Base-by-base conservation (phyloP, 2,329 filamentous ascomycete genomes). In the Periconia sp. region DNA sequence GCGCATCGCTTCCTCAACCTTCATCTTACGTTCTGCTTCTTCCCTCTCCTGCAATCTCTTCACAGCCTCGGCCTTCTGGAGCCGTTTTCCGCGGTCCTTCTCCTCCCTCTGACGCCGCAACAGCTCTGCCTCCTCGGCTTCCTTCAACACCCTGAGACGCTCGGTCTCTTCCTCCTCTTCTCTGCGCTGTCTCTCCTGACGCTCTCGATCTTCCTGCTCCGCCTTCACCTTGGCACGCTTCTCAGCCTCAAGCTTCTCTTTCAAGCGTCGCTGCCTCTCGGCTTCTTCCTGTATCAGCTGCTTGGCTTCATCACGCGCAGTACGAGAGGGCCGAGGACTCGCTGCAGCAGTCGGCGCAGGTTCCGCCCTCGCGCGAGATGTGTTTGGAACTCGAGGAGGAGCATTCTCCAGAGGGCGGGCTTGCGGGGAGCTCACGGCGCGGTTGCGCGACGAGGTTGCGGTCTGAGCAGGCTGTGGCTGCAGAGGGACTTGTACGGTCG, bases 301-400 rank as follows among this genome's bases (percentile, higher is more conserved):
- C 28, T 61, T 58, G 16, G 67, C 67, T 39, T 66, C 59, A 11
- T 69, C 65, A 56, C 21, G 61, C 52, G n/a, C 42, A 29, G 34
- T 63, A 43, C 24, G 48, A 47, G 61, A 43, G 56, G 30, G 53
- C n/a, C 38, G 26, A 3, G 4, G 42, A 2, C 46, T 50, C 13
- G 43, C 37, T 12, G 48, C 47, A 25, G 43, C 49, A 6, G 56
- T 50, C 18, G 56, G 54, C 3, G 57, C 44, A 8, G 50, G 42
- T 6, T 62, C 57, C 13, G 52, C 41, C 25, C 56, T 47, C 29
- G 55, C 25, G 19, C 47, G 57, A 9, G 62, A 56, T 10, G 58
- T 59, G 17, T 59, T 57, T 13, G 65, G 63, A 3, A 47, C 23
- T 25, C 57, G 58, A 18, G 52, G 54, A 37, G 62, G 60, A 29